Percentiles rank a stretch among this genome's conserved stretches.
Evolutionary conservation across 2,329 filamentous ascomycete species (phyloP).

Genomic region (Penicillium sp.): DNA sequence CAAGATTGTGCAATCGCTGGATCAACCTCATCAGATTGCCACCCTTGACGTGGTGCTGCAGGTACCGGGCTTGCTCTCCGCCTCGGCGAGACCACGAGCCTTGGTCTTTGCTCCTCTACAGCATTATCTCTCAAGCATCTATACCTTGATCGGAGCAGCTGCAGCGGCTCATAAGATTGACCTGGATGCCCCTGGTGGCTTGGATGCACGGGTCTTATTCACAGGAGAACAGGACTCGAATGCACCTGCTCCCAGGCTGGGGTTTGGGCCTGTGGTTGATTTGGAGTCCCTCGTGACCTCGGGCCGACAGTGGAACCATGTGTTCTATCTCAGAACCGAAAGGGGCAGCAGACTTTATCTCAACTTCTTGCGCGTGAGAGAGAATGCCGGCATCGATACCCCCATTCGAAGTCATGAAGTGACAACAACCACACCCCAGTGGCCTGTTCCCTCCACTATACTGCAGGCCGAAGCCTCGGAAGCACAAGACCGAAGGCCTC

Average conservation of each 20-base stretch:
- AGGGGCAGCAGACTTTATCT: constrained; percentile 23
- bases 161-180: constrained; percentile 60
- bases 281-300: constrained; percentile 44
- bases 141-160: constrained; percentile 69
- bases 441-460: constrained; percentile 17
- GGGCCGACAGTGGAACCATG: constrained; percentile 25
- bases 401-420: constrained; percentile 18
- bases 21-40: constrained; percentile 27
- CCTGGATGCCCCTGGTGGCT: constrained; percentile 60
- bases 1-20: constrained; percentile 39
- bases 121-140: constrained; percentile 67
- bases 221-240: constrained; percentile 52
- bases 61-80: constrained; percentile 55
- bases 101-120: constrained; percentile 64
- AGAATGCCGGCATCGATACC: constrained; percentile 15
- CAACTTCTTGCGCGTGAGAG: constrained; percentile 34
- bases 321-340: constrained; percentile 29
- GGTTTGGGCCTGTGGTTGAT: constrained; percentile 47
- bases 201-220: constrained; percentile 70
- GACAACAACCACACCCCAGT: constrained; percentile 15
- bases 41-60: constrained; percentile 57
- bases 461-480: constrained; percentile 17
- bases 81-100: constrained; percentile 46
- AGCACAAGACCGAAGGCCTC: constrained; percentile 19
- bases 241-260: background rate